Evolutionary conservation across 768 basidiomycete species (phyloP), one percentile per base, ranked within the genome.

Genomic region (Austroboletus eburneus): DNA sequence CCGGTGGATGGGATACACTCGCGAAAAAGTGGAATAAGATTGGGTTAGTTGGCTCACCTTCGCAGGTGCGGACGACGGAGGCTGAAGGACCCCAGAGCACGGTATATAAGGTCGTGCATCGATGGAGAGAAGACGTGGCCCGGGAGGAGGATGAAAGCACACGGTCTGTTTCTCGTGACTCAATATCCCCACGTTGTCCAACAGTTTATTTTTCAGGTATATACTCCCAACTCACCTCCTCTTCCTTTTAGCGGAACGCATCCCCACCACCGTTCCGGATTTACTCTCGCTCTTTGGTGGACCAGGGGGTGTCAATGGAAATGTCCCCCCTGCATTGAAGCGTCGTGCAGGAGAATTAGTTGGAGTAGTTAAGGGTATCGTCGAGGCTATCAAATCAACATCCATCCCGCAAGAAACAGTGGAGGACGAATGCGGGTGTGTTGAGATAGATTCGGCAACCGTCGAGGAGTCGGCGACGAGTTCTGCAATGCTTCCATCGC

Each of bases 91-190:
- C 78, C 50, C 78, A 80, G 51, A 73, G 77, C 23, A 75, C 73
- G 29, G 79, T 92, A 14, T 92, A 87, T 65, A 79, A 72, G 48
- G 71, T 73, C 3, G 71, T 95, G 12, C 90, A 94, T 64, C 72
- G 69, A 27, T 97, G 93, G 94, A 74, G 94, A 48, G 93, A 97
- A 63, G 58, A 63, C 10, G 68, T 83, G 2, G 88, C 90, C 2
- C 73, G 90, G 41, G 80, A 84, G 46, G 87, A 91, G 56, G 94
- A 97, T 61, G 93, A 96, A 66, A 89, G 88, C 58, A 77, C 78
- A 9, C 71, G 85, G 84, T 92, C 61, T 37, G 79, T 67, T 3
- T 27, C 44, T 27, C n/a, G 30, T 34, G 7, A 16, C 24, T 36
- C 21, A 17, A 45, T 37, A 40, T 12, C 12, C 18, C 18, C 18